Conservation (phyloP, 2,329 filamentous ascomycete species). For the Colletotrichum limetticola region DNA sequence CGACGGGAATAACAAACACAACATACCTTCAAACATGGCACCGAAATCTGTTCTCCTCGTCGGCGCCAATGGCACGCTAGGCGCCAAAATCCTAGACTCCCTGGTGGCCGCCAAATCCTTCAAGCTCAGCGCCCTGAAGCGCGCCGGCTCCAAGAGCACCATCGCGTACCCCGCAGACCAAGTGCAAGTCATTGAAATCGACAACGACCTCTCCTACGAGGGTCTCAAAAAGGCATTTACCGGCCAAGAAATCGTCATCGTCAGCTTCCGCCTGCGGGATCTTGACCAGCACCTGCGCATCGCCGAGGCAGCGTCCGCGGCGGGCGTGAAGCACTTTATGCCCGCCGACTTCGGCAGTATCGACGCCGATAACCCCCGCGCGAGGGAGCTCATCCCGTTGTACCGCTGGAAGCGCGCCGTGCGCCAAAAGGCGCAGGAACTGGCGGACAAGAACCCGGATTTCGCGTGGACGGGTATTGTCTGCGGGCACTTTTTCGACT, state of each 20-base stretch:
- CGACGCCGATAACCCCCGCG: constrained; percentile 46
- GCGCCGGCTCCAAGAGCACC: constrained; percentile 44
- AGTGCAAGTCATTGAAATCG: constrained; percentile 39
- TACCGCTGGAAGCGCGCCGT: constrained; percentile 48
- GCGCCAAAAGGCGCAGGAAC: constrained; percentile 42
- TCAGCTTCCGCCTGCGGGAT: constrained; percentile 45
- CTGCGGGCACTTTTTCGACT: constrained; percentile 54
- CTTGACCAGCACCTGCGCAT: constrained; percentile 46
- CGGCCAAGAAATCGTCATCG: constrained; percentile 50
- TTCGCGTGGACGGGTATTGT: constrained; percentile 52
- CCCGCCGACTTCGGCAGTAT: constrained; percentile 55
- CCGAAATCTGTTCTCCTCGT: constrained; percentile 49
- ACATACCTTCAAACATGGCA: constrained; percentile 37
- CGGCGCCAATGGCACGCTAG: constrained; percentile 51
- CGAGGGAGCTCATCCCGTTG: constrained; percentile 48
- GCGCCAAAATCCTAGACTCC: constrained; percentile 44
- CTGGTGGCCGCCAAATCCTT: constrained; percentile 44
- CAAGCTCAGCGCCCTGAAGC: constrained; percentile 46
- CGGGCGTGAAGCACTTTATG: constrained; percentile 49
- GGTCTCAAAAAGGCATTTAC: constrained; percentile 44
- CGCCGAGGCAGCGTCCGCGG: constrained; percentile 48
- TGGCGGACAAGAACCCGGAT: constrained; percentile 37
- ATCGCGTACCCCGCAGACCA: constrained; percentile 34
- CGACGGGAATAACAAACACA: background rate
- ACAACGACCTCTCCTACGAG: constrained; percentile 43